Evolutionary conservation across 1,284 basidiomycete species (phyloP), one percentile per base, ranked within the genome.

Genomic region (Ganoderma sinense): DNA sequence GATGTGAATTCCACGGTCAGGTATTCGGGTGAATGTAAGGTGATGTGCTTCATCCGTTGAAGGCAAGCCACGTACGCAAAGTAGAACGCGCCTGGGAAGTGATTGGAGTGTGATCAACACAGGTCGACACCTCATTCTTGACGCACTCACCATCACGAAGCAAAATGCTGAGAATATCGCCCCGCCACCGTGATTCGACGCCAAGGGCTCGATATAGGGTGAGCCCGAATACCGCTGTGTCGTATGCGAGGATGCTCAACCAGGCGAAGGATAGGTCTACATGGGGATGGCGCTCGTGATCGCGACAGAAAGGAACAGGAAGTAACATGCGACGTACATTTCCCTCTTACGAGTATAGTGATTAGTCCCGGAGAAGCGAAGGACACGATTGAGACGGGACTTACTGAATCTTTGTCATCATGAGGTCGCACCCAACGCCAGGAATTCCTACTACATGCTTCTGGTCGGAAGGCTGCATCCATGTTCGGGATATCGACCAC

Each of bases 71-170:
- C 62, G 36, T 40, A 64, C 62, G 48, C 62, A 16, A 64, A 64
- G 36, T 64, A 64, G n/a, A 64, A 43, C 3, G 41, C 62, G 13
- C 62, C 62, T 64, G 6, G 13, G 41, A 33, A n/a, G 20, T 14
- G 20, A 20, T 20, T n/a, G 26, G 10, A 26, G 23, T 40, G 10
- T 11, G 6, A 13, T 31, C 55, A 56, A 10, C 55, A 11, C 23
- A 13, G 7, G 10, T 31, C 13, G 20, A 29, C 16, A 6, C n/a
- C 2, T n/a, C 43, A 45, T 20, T 23, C 23, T 26, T 26, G 11
- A 51, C n/a, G 31, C 13, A 64, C 62, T 26, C n/a, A 64, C 62
- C 62, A 40, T 64, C 62, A 33, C 36, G 40, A 11, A 64, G 62
- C 36, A 64, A 26, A 18, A 64, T 33, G n/a, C 31, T 40, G 14